A percentile compares a stretch with the other conserved stretches of the same genome.
Conservation (phyloP, 202 grass and related monocot genomes). For the Saccharum hybrid region DNA sequence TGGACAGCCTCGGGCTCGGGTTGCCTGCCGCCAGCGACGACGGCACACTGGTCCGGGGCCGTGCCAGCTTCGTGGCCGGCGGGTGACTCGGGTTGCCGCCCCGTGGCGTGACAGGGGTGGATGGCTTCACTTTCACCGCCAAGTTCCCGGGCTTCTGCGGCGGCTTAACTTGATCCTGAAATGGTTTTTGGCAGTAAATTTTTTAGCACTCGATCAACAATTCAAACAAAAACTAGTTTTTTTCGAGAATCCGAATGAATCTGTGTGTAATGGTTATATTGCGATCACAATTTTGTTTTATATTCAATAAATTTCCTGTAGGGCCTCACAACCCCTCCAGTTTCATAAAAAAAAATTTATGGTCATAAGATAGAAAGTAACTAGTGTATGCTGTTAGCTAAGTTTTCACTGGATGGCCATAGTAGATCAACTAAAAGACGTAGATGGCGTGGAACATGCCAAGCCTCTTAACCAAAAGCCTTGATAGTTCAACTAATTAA, state of each 20-base stretch:
- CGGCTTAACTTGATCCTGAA: slow-evolving; percentile 13
- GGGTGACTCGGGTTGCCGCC: slow-evolving; percentile 12
- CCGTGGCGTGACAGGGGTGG: slow-evolving; percentile 35
- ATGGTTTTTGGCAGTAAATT: not conserved
- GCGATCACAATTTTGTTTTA: not conserved
- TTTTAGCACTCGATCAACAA: not conserved
- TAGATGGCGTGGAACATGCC: not conserved
- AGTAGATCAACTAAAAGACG: not conserved
- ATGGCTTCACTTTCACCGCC: slow-evolving; percentile 54
- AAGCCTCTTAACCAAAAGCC: slow-evolving; percentile 21
- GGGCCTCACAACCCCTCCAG: no score
- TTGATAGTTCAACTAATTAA: slow-evolving; percentile 39
- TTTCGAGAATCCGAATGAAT: not conserved
- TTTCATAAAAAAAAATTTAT: not conserved
- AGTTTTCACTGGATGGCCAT: not conserved
- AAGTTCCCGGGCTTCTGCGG: slow-evolving; percentile 40
- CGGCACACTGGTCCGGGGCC: slow-evolving; percentile 7
- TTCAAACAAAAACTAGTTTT: not conserved
- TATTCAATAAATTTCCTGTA: no score
- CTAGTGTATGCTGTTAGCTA: not conserved
- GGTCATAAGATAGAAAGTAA: not conserved
- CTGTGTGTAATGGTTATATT: no score
- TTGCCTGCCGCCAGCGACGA: not conserved
- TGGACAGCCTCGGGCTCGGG: slow-evolving; percentile 48
- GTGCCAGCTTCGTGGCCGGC: slow-evolving; percentile 40